Base-by-base conservation (phyloP, 306 rosid species). In the Ammopiptanthus mongolicus region DNA sequence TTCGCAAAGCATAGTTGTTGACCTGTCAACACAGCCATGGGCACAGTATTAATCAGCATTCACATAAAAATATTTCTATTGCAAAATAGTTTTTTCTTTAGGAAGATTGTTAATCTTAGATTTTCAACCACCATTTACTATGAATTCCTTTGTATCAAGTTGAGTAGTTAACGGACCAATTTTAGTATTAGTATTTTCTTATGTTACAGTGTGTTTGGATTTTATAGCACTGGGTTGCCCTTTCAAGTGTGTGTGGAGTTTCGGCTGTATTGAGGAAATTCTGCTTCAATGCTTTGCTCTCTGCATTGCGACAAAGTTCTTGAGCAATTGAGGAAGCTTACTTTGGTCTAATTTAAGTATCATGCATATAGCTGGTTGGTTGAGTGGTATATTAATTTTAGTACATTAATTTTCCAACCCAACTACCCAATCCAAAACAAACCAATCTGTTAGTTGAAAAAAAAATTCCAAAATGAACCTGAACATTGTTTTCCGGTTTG, bases 1-100 rank as follows among this genome's bases (percentile, higher is more conserved):
- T 95, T 53, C 90, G 79, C 91, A 95, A 81, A 13, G 93, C 93
- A 76, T 95, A 95, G 81, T 95, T 95, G 77, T 90, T 88, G 71
- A 92, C 76, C 99, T 95, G 92, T 64, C 69, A 86, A 57, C 78
- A 82, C 71, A 69, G 61, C 44, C 80, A 67, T 34, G 21, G 25
- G 28, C 13, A 47, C 18, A n/a, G 14, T 33, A 76, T 15, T 36
- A 8, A 50, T 82, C 42, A 78, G 82, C 78, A 65, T 8, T 57
- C 64, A 42, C 39, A 21, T 48, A 77, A 44, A 37, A 0, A 53
- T 25, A 14, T 3, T 25, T 7, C 11, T 9, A n/a, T 29, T 53
- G 28, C 31, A 73, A 57, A 51, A n/a, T 39, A 10, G 9, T 58
- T 3, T 5, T 14, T 47, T 47, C 21, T 60, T 11, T 18, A 15